Evolutionary conservation across 345 rosid species (phyloP).

Genomic region (Boechera stricta): DNA sequence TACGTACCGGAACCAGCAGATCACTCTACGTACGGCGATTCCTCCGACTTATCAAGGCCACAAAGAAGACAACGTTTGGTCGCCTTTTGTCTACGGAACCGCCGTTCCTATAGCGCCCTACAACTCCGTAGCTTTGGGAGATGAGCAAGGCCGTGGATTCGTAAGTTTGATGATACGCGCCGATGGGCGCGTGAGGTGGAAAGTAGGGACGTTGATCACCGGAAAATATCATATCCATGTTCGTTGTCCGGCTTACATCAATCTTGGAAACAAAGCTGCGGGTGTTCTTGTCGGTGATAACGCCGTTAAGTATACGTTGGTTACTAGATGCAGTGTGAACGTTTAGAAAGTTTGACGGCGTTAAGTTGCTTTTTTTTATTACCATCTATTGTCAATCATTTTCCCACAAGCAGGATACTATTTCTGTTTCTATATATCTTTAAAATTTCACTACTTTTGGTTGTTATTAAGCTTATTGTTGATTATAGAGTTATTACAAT

Average conservation of each 20-base stretch:
- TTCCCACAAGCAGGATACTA: constrained; percentile 10
- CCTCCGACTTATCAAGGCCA: constrained; percentile 66
- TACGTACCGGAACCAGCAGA: constrained; percentile 75
- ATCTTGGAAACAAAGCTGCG: constrained; percentile 54
- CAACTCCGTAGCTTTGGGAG: constrained; percentile 52
- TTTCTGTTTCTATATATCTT: constrained; percentile 14
- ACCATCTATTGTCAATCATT: neutral
- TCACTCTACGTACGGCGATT: constrained; percentile 65
- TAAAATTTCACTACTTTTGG: constrained; percentile 20
- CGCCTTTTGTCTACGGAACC: constrained; percentile 71
- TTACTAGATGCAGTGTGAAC: constrained; percentile 64
- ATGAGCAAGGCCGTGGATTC: constrained; percentile 62
- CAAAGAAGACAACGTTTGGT: constrained; percentile 75
- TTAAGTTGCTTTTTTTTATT: constrained; percentile 19
- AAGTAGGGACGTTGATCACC: constrained; percentile 66
- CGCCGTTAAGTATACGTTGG: constrained; percentile 78
- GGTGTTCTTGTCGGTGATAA: constrained; percentile 69
- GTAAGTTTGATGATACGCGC: constrained; percentile 60
- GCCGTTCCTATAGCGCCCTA: constrained; percentile 81
- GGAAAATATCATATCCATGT: constrained; percentile 71
- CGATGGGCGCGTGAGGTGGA: constrained; percentile 90
- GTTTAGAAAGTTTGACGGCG: constrained; percentile 51
- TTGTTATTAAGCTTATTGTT: constrained; percentile 34
- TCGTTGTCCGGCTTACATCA: constrained; percentile 62
- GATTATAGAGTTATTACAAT: constrained; percentile 39